A percentile compares a stretch with the other conserved stretches of the same genome.
phyloP scores from a whole-genome alignment of 2,329 filamentous ascomycete species.

The Lecanoromycetidae sp. region DNA sequence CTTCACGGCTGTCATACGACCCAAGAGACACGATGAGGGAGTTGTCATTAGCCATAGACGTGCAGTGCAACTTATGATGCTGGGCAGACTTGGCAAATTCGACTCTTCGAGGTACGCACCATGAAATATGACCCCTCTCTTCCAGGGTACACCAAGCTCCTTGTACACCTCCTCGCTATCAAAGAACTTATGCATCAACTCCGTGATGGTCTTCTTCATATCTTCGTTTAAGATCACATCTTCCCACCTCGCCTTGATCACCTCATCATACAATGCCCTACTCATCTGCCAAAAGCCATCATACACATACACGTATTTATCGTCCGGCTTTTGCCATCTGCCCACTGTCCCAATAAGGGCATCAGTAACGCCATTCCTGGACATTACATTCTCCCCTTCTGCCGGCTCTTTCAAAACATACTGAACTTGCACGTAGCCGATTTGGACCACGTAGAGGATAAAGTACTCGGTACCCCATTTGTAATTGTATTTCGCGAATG shows the following conservation, averaged over 20 bases:
- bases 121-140: slow-evolving; percentile 56
- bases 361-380: slow-evolving; percentile 26
- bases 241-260: slow-evolving; percentile 47
- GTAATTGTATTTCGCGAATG: slow-evolving; percentile 19
- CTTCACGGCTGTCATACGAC: too few species aligned
- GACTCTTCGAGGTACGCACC: too few species aligned
- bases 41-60: too few species aligned
- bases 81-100: too few species aligned
- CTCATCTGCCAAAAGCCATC: slow-evolving; percentile 55
- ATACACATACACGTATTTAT: slow-evolving; percentile 55
- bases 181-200: slow-evolving; percentile 55
- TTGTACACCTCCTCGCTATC: slow-evolving; percentile 46
- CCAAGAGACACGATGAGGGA: too few species aligned
- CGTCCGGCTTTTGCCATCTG: slow-evolving; percentile 43
- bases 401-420: slow-evolving; percentile 30
- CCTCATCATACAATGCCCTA: slow-evolving; percentile 45
- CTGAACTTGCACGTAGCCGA: slow-evolving; percentile 18
- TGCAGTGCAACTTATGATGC: too few species aligned
- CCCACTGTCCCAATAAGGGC: slow-evolving; percentile 45
- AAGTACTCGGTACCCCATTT: slow-evolving; percentile 17
- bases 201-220: slow-evolving; percentile 53
- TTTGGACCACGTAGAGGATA: slow-evolving; percentile 18
- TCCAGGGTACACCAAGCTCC: slow-evolving; percentile 56
- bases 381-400: slow-evolving; percentile 14
- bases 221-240: slow-evolving; percentile 53